Base-by-base conservation (phyloP, 257 asterid species). In the Solanum corneliomulleri region DNA sequence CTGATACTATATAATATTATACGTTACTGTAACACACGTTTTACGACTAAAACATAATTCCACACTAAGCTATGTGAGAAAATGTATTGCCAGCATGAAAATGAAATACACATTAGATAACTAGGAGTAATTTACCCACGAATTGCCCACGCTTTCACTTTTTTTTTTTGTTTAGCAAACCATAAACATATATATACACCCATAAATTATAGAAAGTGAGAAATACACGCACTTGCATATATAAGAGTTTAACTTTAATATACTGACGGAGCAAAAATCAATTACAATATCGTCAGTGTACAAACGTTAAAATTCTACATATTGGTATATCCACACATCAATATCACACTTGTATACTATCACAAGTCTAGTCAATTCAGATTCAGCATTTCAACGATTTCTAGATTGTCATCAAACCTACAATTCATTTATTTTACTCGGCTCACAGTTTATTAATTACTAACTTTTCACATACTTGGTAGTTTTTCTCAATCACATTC, bases 131-230 rank as follows among this genome's bases (percentile, higher is more conserved):
- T 29, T 85, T 42, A 70, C 14, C 97, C 94, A 91, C 95, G 93
- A 92, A 86, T 88, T 89, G 66, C 92, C 94, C 94, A 89, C 96
- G 93, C 89, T 75, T 89, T 88, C 80, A 20, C 85, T 31, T 31
- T 86, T 87, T 70, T 29, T 13, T 12, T 6, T 66, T 25, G 15
- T 25, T 5, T 12, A 0, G 8, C 6, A 21, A 60, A 16, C 3
- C 12, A n/a, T 0, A 42, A 4, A 78, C 25, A 70, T 25, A 25
- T 76, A 35, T 35, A 66, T 58, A 49, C 7, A 21, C 27, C 60
- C 9, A 29, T 52, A 87, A 86, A 64, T 70, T 86, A 87, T 87
- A 92, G 35, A 11, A 11, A 41, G 37, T 75, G 60, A 42, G 23
- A 41, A 75, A 7, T 20, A 21, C 31, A 35, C 21, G 8, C 45